These are phyloP conservation scores for Mortierella sp. DNA, from an alignment of 371 early-diverging fungal species.

Conservation along the genomic window DNA sequence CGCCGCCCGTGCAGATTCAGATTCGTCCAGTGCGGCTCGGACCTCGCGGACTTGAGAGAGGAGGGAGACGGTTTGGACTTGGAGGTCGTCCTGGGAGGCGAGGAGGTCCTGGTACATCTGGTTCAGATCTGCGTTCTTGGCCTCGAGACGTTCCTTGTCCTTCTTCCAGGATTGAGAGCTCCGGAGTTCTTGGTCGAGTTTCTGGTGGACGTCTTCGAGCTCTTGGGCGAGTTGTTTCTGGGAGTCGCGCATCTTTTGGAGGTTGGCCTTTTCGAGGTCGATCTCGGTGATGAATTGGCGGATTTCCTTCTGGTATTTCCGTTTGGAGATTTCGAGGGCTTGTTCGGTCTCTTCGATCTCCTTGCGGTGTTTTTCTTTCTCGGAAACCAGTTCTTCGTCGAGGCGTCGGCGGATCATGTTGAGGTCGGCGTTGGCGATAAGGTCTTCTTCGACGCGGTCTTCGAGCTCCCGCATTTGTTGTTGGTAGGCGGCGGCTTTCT, in stretches of 20 bases:
- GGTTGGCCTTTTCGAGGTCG: slow-evolving; percentile 77
- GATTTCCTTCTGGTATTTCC: slow-evolving; percentile 85
- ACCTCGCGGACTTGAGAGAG: slow-evolving; percentile 68
- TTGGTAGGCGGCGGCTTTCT: slow-evolving; percentile 69
- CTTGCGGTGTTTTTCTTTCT: slow-evolving; percentile 75
- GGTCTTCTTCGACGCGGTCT: slow-evolving; percentile 78
- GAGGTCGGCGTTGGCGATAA: slow-evolving; percentile 72
- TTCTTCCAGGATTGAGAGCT: slow-evolving; percentile 67
- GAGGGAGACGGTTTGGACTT: slow-evolving; percentile 62
- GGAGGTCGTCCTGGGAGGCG: slow-evolving; percentile 66
- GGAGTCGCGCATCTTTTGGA: slow-evolving; percentile 74
- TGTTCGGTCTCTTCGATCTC: slow-evolving; percentile 81
- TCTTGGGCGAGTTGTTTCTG: slow-evolving; percentile 69
- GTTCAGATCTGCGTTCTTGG: slow-evolving; percentile 69
- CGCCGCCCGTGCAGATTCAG: slow-evolving; percentile 68
- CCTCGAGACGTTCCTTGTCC: slow-evolving; percentile 77
- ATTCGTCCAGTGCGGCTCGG: slow-evolving; percentile 70
- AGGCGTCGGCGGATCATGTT: slow-evolving; percentile 74
- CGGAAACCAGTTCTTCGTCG: slow-evolving; percentile 78
- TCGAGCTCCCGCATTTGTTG: slow-evolving; percentile 75
- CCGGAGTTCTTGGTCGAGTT: slow-evolving; percentile 71
- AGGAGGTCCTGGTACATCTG: slow-evolving; percentile 63
- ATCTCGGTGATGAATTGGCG: slow-evolving; percentile 81
- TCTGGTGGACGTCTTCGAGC: slow-evolving; percentile 63
- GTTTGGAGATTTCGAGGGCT: slow-evolving; percentile 70